Percentiles rank a stretch among this genome's conserved stretches.
phyloP scores from a whole-genome alignment of 2,329 filamentous ascomycete species.

The Sphaceloma murrayae region DNA sequence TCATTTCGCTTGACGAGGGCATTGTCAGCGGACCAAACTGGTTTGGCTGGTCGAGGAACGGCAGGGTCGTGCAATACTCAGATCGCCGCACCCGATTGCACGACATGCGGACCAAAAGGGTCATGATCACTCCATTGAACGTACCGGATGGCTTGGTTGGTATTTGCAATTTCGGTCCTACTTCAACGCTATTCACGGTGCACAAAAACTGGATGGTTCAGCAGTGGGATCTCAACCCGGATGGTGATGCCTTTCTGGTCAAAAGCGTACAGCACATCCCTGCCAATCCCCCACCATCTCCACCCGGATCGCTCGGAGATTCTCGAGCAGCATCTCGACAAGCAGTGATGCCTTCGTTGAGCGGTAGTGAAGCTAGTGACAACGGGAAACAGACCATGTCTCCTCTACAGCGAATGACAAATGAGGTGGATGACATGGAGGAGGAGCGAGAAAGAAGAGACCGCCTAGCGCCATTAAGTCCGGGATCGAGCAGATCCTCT shows the following conservation, averaged over 20 bases:
- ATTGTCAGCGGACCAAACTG: constrained; percentile 71
- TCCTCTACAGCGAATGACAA: constrained; percentile 64
- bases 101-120: constrained; percentile 97
- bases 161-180: constrained; percentile 79
- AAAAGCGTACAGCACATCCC: constrained; percentile 80
- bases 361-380: constrained; percentile 61
- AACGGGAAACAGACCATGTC: constrained; percentile 54
- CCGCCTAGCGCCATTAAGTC: constrained; percentile 56
- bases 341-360: constrained; percentile 28
- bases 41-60: constrained; percentile 98
- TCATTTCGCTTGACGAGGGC: constrained; percentile 70
- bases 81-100: constrained; percentile 75
- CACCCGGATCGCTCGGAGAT: constrained; percentile 71
- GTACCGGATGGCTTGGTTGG: constrained; percentile 73
- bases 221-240: constrained; percentile 85
- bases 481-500: constrained; percentile 57
- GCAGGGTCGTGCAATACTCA: constrained; percentile 72
- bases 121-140: constrained; percentile 75
- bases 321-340: constrained; percentile 41
- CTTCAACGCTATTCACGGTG: constrained; percentile 84
- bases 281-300: constrained; percentile 66
- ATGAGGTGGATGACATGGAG: constrained; percentile 57
- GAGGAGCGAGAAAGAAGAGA: constrained; percentile 46
- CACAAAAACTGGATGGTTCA: constrained; percentile 82
- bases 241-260: constrained; percentile 59